These are phyloP conservation scores for Myrmaecium sp. DNA, from an alignment of 2,329 filamentous ascomycete genomes.

Conservation along the genomic window DNA sequence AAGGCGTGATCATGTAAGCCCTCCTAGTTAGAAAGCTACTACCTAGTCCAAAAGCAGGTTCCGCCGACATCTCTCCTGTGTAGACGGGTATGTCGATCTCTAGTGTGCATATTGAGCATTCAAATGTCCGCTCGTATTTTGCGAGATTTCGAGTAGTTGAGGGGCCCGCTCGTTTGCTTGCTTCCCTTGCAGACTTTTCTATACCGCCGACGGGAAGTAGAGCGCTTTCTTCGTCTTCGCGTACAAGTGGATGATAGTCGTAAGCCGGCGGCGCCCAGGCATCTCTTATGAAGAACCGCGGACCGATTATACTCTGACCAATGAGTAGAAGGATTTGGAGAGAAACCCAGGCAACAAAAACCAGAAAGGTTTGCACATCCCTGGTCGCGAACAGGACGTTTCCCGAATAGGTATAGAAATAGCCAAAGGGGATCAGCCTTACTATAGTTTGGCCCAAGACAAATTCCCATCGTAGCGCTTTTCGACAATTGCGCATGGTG, in stretches of 20 bases:
- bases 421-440: slow-evolving; percentile 63
- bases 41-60: slow-evolving; percentile 24
- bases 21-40: slow-evolving; percentile 60
- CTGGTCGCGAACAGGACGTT: slow-evolving; percentile 68
- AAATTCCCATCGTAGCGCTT: slow-evolving; percentile 82
- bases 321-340: slow-evolving; percentile 63
- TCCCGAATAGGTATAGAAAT: slow-evolving; percentile 62
- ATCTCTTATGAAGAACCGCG: slow-evolving; percentile 66
- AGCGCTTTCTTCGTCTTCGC: slow-evolving; percentile 67
- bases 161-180: slow-evolving; percentile 5
- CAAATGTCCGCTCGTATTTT: slow-evolving; percentile 48
- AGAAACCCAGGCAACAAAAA: slow-evolving; percentile 68
- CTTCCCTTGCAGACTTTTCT: slow-evolving; percentile 13
- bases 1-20: slow-evolving; percentile 93
- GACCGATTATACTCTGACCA: slow-evolving; percentile 71
- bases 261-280: slow-evolving; percentile 56
- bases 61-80: slow-evolving; percentile 32
- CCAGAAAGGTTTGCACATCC: slow-evolving; percentile 46
- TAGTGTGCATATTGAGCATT: slow-evolving; percentile 93
- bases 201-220: slow-evolving; percentile 56
- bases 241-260: slow-evolving; percentile 85
- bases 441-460: slow-evolving; percentile 68
- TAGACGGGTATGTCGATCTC: slow-evolving; percentile 78
- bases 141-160: neutral
- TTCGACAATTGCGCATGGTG: slow-evolving; percentile 74